Base-by-base conservation (phyloP, 352 stramenopile species). In the Halophytophthora polymorphica region DNA sequence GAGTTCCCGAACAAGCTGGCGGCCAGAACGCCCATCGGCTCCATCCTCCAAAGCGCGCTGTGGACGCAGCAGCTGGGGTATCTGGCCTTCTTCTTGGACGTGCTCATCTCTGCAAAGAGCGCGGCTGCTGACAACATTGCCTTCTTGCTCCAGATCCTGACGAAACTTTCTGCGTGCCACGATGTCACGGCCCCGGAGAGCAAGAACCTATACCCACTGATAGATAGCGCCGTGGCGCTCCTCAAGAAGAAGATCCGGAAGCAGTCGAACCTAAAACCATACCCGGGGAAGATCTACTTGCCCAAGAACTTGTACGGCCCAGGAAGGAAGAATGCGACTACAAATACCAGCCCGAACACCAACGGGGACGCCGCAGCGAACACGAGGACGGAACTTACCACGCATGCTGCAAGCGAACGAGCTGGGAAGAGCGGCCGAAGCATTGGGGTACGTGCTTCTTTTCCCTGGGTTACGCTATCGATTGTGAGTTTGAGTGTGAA, bases 221-320 rank as follows among this genome's bases (percentile, higher is more conserved):
- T 91, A 23, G 80, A 87, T 23, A 85, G 58, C 18, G 62, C 68
- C 1, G 77, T 78, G 0, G 33, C 56, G 1, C 40, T 90, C 19
- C 62, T 95, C 23, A 90, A 90, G 52, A 88, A 86, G 34, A 84
- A 85, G 36, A 93, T 95, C 51, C 90, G 90, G 64, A 89, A 83
- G 3, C 83, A 90, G 55, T 84, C 77, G 10, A 92, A 91, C 56
- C 52, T 95, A 43, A 87, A 90, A 57, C 53, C 83, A 18, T 95
- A 88, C 36, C 85, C 85, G 3, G 85, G 85, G 7, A 84, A 80
- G 50, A 93, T 95, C 35, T 95, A 79, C 51, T 57, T 95, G 15
- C 85, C 85, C 0, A 91, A 86, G 44, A 69, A 91, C 46, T 56
- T 95, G 14, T 91, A 58, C 28, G 60, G 50, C 38, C 64, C 60